Conservation (phyloP, 2,329 filamentous ascomycete genomes). For the Talaromyces sp. region DNA sequence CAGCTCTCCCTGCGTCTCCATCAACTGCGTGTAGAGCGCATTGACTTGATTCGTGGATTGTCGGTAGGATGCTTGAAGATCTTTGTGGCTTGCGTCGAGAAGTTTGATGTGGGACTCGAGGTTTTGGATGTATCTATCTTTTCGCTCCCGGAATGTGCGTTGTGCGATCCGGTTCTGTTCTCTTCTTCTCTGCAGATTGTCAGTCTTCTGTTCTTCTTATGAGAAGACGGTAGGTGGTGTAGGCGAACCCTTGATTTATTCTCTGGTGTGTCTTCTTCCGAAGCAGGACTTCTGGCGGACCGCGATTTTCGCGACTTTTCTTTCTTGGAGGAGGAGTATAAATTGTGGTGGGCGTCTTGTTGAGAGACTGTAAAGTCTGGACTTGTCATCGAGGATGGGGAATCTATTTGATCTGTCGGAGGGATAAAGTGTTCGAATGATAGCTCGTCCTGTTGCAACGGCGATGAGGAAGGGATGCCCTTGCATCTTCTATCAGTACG, state of each 20-base stretch:
- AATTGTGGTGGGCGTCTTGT: background rate
- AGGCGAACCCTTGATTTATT: constrained; percentile 14
- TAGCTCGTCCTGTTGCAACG: constrained; percentile 2
- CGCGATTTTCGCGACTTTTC: constrained; percentile 14
- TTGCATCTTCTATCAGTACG: background rate
- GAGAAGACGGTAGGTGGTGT: no score
- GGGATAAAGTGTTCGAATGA: constrained; percentile 16
- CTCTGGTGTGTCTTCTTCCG: constrained; percentile 15
- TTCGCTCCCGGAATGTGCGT: constrained; percentile 81
- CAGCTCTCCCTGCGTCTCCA: constrained; percentile 13
- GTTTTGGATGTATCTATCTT: constrained; percentile 81
- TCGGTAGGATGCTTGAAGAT: constrained; percentile 13
- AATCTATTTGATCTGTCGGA: constrained; percentile 4
- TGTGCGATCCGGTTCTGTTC: constrained; percentile 85
- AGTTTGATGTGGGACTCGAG: constrained; percentile 52
- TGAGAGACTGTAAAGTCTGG: background rate
- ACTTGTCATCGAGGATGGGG: constrained; percentile 6
- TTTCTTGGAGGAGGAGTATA: constrained; percentile 8
- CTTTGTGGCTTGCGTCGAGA: constrained; percentile 17
- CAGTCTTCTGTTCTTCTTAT: no score
- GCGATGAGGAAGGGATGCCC: background rate
- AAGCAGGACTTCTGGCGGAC: constrained; percentile 2
- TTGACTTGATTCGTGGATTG: constrained; percentile 18
- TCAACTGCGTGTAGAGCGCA: constrained; percentile 14
- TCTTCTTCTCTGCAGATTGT: constrained; percentile 47